A percentile compares a stretch with the other conserved stretches of the same genome.
These are phyloP conservation scores for Cercophora scortea DNA, from an alignment of 495 filamentous ascomycete genomes.

Conservation along the genomic window DNA sequence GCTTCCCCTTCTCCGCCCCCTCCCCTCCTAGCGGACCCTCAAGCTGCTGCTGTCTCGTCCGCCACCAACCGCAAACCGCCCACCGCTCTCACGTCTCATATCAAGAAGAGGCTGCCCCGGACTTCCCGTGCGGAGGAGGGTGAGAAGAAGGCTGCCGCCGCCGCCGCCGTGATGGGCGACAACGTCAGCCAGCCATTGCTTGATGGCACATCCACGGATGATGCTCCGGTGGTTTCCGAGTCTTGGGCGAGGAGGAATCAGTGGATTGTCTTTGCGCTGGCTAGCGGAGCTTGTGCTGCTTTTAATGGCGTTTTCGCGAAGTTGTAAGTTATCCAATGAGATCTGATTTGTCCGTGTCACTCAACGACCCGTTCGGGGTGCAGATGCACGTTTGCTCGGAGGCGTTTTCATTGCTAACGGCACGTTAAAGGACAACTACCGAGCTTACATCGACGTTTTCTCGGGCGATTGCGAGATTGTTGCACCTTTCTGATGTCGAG, in stretches of 20 bases:
- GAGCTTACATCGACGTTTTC: slow-evolving; percentile 68
- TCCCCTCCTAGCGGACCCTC: not conserved
- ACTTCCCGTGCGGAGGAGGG: not conserved
- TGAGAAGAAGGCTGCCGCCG: too few relatives aligned
- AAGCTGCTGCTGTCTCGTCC: not conserved
- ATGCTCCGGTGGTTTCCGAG: not conserved
- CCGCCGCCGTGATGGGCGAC: not conserved
- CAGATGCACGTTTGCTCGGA: not conserved
- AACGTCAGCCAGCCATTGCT: slow-evolving; percentile 8
- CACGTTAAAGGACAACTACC: slow-evolving; percentile 64
- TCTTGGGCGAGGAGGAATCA: slow-evolving; percentile 33
- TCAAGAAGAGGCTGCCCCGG: slow-evolving; percentile 5
- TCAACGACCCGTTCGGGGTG: not conserved
- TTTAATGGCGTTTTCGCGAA: slow-evolving; percentile 97
- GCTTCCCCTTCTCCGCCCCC: not conserved
- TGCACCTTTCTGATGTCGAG: slow-evolving; percentile 48
- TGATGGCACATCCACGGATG: not conserved
- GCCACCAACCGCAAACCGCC: not conserved
- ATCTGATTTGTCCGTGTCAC: not conserved
- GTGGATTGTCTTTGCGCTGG: slow-evolving; percentile 78
- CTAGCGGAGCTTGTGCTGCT: slow-evolving; percentile 83
- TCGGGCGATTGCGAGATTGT: slow-evolving; percentile 48
- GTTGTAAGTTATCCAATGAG: slow-evolving; percentile 48
- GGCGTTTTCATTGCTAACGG: not conserved
- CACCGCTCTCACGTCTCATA: not conserved